phyloP scores from a whole-genome alignment of 768 basidiomycete species.

The Tylopilus vinaceipallidus region DNA sequence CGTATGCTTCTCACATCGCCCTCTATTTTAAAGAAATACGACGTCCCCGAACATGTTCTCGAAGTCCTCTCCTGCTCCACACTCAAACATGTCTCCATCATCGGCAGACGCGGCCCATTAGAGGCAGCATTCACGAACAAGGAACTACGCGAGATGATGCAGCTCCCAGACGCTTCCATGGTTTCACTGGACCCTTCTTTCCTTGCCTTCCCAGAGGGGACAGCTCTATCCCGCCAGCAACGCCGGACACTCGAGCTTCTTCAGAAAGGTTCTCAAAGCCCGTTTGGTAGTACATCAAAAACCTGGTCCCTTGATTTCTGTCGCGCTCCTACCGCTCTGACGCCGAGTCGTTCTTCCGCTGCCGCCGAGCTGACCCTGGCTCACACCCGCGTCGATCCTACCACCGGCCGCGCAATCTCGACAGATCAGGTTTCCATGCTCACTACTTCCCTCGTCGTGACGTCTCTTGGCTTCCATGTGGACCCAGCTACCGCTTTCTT shows the following conservation, averaged over 20 bases:
- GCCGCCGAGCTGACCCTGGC: conserved; percentile 49
- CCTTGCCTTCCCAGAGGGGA: conserved; percentile 36
- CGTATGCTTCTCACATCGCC: conserved; percentile 81
- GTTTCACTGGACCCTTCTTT: conserved; percentile 52
- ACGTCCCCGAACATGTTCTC: conserved; percentile 76
- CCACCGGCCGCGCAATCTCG: conserved; percentile 45
- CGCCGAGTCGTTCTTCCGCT: conserved; percentile 19
- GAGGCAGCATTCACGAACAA: conserved; percentile 92
- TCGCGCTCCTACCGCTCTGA: conserved; percentile 59
- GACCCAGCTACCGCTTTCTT: conserved; percentile 62
- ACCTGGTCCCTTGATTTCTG: conserved; percentile 85
- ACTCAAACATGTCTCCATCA: conserved; percentile 76
- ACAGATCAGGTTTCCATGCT: conserved; percentile 54
- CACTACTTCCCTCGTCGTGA: conserved; percentile 76
- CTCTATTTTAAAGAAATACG: conserved; percentile 60
- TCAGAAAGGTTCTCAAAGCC: conserved; percentile 55
- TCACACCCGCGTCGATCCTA: conserved; percentile 58
- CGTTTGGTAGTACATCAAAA: conserved; percentile 50
- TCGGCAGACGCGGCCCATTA: conserved; percentile 83
- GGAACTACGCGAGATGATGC: conserved; percentile 84
- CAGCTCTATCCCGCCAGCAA: conserved; percentile 58
- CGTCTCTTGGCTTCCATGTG: conserved; percentile 82
- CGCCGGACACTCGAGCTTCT: conserved; percentile 64
- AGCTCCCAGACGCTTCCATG: conserved; percentile 63
- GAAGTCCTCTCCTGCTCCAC: conserved; percentile 58